Conservation (phyloP, 306 rosid species). For the Prinsepia uniflora region DNA sequence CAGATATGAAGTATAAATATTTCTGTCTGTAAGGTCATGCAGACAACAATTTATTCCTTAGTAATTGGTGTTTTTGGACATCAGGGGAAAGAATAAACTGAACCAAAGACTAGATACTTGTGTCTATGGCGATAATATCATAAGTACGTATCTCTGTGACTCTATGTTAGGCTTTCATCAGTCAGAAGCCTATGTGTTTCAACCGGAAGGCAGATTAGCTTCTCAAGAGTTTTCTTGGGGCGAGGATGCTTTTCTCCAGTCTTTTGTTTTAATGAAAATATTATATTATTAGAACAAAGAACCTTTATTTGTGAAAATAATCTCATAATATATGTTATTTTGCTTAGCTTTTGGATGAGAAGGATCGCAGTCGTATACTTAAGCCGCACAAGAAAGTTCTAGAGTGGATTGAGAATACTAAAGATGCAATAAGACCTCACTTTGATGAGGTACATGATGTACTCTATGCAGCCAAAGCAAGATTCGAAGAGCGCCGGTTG, state of each 20-base stretch:
- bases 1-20: not conserved
- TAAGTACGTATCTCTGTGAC: not conserved
- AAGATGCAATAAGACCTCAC: slow-evolving; percentile 68
- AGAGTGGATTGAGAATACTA: slow-evolving; percentile 77
- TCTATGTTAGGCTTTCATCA: not conserved
- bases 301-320: slow-evolving; percentile 6
- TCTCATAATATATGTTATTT: slow-evolving; percentile 16
- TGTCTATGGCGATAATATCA: not conserved
- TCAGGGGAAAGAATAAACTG: not conserved
- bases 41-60: not conserved
- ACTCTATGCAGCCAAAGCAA: slow-evolving; percentile 46
- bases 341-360: slow-evolving; percentile 63
- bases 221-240: not conserved
- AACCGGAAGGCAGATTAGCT: not conserved
- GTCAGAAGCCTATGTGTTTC: not conserved
- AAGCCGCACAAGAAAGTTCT: slow-evolving; percentile 81
- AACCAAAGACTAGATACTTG: not conserved
- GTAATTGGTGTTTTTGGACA: not conserved
- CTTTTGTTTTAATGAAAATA: slow-evolving; percentile 5
- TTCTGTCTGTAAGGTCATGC: too few species aligned
- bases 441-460: slow-evolving; percentile 69
- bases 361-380: slow-evolving; percentile 53
- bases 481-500: slow-evolving; percentile 32
- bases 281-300: slow-evolving; percentile 1
- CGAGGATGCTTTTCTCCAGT: slow-evolving; percentile 1